Conservation (phyloP, 2,329 filamentous ascomycete species). For the Aspergillus melleus region DNA sequence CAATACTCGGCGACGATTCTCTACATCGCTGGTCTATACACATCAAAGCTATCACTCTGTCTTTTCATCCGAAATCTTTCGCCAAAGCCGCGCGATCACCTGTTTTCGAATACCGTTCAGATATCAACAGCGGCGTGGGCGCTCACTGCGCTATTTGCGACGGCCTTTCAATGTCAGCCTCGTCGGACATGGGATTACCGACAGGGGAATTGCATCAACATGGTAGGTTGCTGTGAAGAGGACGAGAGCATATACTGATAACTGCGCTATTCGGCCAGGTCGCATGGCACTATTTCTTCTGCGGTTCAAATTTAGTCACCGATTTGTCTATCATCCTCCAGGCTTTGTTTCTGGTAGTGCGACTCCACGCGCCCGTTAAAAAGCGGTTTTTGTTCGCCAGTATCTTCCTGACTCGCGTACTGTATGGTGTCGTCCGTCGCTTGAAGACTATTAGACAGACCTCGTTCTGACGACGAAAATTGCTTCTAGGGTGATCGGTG, state of each 20-base stretch:
- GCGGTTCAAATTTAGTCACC: constrained; percentile 22
- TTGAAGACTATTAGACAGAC: not conserved
- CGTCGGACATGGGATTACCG: constrained; percentile 21
- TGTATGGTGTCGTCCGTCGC: constrained; percentile 11
- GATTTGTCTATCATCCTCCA: constrained; percentile 22
- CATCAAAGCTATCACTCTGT: constrained; percentile 27
- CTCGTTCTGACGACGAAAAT: not conserved
- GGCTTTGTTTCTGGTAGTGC: constrained; percentile 19
- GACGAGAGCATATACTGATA: not conserved
- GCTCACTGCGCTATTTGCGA: constrained; percentile 16
- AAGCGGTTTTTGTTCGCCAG: constrained; percentile 19
- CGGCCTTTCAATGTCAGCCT: constrained; percentile 21
- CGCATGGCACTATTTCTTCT: constrained; percentile 20
- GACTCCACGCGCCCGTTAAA: constrained; percentile 21
- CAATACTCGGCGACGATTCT: constrained; percentile 23
- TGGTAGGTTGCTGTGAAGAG: constrained; percentile 7
- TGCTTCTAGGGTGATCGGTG: constrained; percentile 13
- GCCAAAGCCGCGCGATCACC: constrained; percentile 17
- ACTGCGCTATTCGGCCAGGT: not conserved
- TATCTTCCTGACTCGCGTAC: constrained; percentile 22
- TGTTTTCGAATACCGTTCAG: constrained; percentile 14
- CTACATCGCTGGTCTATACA: constrained; percentile 20
- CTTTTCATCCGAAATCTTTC: constrained; percentile 23
- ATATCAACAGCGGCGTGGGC: constrained; percentile 14
- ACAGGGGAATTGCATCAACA: constrained; percentile 19